Percentiles rank a stretch among this genome's conserved stretches.
phyloP scores from a whole-genome alignment of 768 basidiomycete species.

The Rhodotorula sphaerocarpa region DNA sequence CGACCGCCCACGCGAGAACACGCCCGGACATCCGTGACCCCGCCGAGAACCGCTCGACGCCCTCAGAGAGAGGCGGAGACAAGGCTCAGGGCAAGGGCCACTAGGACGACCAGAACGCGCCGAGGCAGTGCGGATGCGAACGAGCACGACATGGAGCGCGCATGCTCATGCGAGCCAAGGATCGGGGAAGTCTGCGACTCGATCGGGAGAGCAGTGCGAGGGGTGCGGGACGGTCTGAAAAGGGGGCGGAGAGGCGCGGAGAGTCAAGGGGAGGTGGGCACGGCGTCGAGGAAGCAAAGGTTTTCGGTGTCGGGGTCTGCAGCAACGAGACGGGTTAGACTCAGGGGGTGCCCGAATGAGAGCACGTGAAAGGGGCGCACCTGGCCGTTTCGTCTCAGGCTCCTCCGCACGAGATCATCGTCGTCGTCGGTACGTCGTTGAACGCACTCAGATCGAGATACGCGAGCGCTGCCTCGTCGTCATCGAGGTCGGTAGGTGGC shows the following conservation, averaged over 20 bases:
- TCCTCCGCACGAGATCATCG: background rate
- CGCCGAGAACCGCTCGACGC: constrained; percentile 8
- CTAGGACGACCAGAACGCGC: background rate
- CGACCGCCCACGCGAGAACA: background rate
- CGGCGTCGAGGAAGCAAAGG: background rate
- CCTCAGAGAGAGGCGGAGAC: constrained; percentile 1
- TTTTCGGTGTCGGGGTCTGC: constrained; percentile 20
- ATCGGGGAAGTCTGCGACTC: background rate
- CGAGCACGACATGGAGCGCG: too few relatives aligned
- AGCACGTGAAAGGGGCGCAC: background rate
- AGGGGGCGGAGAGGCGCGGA: background rate
- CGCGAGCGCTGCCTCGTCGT: constrained; percentile 1
- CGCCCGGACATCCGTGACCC: background rate
- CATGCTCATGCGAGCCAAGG: background rate
- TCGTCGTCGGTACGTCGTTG: background rate
- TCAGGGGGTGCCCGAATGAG: background rate
- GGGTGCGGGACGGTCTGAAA: background rate
- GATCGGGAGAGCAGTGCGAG: constrained; percentile 4
- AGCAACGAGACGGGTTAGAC: background rate
- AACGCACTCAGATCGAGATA: constrained; percentile 19
- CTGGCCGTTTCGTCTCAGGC: background rate
- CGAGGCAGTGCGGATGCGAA: too few relatives aligned
- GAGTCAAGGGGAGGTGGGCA: too few relatives aligned
- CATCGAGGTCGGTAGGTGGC: background rate
- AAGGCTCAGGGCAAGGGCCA: background rate